phyloP scores from a whole-genome alignment of 2,329 filamentous ascomycete species.

The Phyllosticta citrichinensis region DNA sequence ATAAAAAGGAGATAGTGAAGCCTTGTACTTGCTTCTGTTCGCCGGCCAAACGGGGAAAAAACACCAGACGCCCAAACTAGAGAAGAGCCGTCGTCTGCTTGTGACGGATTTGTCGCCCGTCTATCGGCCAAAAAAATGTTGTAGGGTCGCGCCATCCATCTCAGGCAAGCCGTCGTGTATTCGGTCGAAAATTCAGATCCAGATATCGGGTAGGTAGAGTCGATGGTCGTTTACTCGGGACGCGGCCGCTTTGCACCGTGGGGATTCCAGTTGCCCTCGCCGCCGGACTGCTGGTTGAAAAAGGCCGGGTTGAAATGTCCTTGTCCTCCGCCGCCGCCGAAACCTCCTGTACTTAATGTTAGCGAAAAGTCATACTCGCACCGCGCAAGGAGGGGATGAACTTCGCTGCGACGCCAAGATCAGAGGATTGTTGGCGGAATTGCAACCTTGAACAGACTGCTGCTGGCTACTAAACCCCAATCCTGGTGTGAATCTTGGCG shows the following conservation, averaged over 20 bases:
- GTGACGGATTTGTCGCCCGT: neutral
- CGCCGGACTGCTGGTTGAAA: conserved; percentile 45
- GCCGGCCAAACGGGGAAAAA: neutral
- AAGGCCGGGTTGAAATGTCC: conserved; percentile 65
- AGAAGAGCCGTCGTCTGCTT: neutral
- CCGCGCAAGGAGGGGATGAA: neutral
- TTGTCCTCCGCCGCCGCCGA: conserved; percentile 54
- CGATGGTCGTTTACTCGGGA: conserved; percentile 47
- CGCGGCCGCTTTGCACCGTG: conserved; percentile 72
- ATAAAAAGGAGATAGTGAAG: neutral
- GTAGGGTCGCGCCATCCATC: neutral
- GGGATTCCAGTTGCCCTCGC: conserved; percentile 64
- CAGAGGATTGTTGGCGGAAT: neutral
- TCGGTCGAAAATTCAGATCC: neutral
- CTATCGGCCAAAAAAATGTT: neutral
- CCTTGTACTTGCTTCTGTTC: neutral
- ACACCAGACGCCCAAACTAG: neutral
- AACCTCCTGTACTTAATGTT: conserved; percentile 35
- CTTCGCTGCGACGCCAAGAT: neutral
- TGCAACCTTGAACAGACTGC: no score
- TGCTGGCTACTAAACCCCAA: no score
- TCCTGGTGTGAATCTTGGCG: no score
- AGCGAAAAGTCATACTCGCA: neutral
- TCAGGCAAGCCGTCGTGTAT: neutral
- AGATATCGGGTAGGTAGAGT: neutral